A percentile compares a stretch with the other conserved stretches of the same genome.
Conservation (phyloP, 495 filamentous ascomycete genomes). For the Amphirosellinia nigrospora region DNA sequence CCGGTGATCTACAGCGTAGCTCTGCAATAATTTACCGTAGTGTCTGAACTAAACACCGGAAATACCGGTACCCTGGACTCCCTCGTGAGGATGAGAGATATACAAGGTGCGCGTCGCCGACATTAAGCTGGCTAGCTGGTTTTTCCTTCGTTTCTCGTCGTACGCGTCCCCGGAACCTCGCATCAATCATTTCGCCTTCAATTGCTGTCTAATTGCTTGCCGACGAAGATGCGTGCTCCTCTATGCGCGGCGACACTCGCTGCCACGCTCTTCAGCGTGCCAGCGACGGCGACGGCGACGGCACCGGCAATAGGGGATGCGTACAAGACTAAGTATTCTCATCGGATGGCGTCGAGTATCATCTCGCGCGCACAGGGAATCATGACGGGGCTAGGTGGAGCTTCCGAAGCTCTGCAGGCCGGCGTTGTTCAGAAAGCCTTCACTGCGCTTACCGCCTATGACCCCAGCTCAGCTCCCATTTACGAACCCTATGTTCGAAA, state of each 20-base stretch:
- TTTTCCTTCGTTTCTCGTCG: constrained; percentile 3
- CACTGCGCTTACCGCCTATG: constrained; percentile 39
- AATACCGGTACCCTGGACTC: not conserved
- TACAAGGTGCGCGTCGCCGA: constrained; percentile 21
- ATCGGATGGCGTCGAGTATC: constrained; percentile 54
- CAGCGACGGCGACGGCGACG: constrained; percentile 4
- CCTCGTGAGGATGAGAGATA: constrained; percentile 1
- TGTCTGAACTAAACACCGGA: constrained; percentile 9
- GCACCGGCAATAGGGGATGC: not conserved
- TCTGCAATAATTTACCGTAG: constrained; percentile 5
- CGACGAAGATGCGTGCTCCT: constrained; percentile 18
- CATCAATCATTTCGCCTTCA: not conserved
- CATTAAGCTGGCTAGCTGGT: not conserved
- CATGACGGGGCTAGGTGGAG: constrained; percentile 37
- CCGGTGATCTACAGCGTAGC: not conserved
- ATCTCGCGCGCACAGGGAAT: constrained; percentile 51
- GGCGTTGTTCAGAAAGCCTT: constrained; percentile 49
- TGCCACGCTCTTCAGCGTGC: constrained; percentile 23
- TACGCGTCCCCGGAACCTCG: not conserved
- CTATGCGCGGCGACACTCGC: constrained; percentile 20
- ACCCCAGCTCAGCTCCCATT: constrained; percentile 33
- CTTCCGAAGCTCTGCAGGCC: constrained; percentile 47
- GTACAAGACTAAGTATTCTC: constrained; percentile 36
- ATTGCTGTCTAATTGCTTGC: not conserved
- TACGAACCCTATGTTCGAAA: constrained; percentile 32